phyloP scores from a whole-genome alignment of 1,284 basidiomycete genomes.

The Ceratobasidium sp. region DNA sequence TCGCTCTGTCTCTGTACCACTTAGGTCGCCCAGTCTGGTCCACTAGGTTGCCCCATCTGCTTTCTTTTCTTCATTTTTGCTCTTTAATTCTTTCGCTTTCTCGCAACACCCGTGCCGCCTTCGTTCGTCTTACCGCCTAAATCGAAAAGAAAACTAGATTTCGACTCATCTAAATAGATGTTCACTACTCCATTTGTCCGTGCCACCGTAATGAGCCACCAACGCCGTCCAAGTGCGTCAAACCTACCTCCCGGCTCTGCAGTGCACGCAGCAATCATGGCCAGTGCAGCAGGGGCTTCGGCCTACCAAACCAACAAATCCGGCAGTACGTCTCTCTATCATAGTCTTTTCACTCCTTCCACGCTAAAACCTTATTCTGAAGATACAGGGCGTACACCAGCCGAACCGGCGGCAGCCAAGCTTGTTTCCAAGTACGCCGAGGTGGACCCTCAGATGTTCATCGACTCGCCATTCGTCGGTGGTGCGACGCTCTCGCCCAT shows the following conservation, averaged over 20 bases:
- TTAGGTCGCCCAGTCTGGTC: constrained; percentile 45
- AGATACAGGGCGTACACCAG: constrained; percentile 12
- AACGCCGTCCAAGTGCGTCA: constrained; percentile 38
- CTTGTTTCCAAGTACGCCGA: constrained; percentile 30
- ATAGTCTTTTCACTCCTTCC: not conserved
- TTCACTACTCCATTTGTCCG: constrained; percentile 40
- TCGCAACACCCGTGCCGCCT: not conserved
- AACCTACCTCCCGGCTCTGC: constrained; percentile 31
- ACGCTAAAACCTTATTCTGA: not conserved
- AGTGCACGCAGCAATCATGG: constrained; percentile 35
- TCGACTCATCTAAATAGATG: constrained; percentile 16
- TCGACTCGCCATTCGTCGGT: constrained; percentile 40
- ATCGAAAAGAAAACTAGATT: not conserved
- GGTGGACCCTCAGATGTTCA: constrained; percentile 34
- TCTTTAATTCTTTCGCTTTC: constrained; percentile 11
- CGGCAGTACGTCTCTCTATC: constrained; percentile 3
- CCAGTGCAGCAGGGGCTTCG: not conserved
- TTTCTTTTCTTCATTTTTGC: constrained; percentile 31
- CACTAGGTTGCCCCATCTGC: constrained; percentile 45
- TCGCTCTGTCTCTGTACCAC: not conserved
- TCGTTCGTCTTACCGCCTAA: not conserved
- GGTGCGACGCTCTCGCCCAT: constrained; percentile 31
- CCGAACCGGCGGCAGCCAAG: constrained; percentile 17
- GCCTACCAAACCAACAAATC: not conserved
- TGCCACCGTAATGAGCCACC: constrained; percentile 41